These are phyloP conservation scores for Bipolaris zeicola DNA, from an alignment of 2,329 filamentous ascomycete species.

Conservation along the genomic window DNA sequence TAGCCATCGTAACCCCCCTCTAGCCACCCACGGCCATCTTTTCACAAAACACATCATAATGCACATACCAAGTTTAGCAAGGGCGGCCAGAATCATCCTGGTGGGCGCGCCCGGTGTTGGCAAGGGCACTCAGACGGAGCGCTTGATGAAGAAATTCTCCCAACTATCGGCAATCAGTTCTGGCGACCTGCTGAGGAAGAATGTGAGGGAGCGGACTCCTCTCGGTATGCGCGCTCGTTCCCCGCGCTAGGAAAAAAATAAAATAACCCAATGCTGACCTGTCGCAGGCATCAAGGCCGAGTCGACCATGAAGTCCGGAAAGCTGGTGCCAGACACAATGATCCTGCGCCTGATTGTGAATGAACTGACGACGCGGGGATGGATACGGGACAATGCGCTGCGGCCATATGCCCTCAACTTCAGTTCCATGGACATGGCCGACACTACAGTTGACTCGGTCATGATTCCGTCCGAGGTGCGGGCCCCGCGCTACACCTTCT, in stretches of 20 bases:
- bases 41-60: constrained; percentile 20
- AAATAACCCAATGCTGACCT: constrained; percentile 15
- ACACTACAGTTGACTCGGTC: constrained; percentile 49
- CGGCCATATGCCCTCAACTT: constrained; percentile 55
- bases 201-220: constrained; percentile 86
- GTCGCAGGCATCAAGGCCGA: constrained; percentile 84
- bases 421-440: constrained; percentile 39
- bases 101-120: constrained; percentile 96
- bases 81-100: constrained; percentile 90
- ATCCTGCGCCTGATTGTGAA: constrained; percentile 92
- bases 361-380: constrained; percentile 83
- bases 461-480: constrained; percentile 50
- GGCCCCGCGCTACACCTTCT: constrained; percentile 51
- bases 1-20: constrained; percentile 2
- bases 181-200: constrained; percentile 86
- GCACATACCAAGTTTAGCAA: constrained; percentile 43
- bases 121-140: constrained; percentile 93
- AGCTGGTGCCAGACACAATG: constrained; percentile 87
- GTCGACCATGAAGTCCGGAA: constrained; percentile 82
- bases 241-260: constrained; percentile 11
- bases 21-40: constrained; percentile 1
- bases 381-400: constrained; percentile 65
- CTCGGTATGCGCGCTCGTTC: constrained; percentile 64
- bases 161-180: constrained; percentile 92
- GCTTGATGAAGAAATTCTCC: constrained; percentile 83